These are phyloP conservation scores for Lactarius indigo DNA, from an alignment of 768 basidiomycete genomes.

Conservation along the genomic window DNA sequence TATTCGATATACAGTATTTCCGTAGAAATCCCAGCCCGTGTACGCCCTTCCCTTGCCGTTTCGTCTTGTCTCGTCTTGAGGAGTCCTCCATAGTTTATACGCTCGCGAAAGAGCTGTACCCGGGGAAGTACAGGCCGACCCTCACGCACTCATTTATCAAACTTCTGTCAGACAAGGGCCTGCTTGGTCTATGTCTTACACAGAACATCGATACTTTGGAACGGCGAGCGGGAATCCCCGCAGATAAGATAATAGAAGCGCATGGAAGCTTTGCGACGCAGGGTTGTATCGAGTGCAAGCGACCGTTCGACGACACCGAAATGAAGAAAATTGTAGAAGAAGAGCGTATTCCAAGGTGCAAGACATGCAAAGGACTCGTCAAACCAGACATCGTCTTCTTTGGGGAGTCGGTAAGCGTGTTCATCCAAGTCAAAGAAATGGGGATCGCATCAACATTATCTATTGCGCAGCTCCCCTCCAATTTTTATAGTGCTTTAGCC, in stretches of 20 bases:
- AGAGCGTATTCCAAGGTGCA: conserved; percentile 69
- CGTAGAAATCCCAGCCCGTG: conserved; percentile 74
- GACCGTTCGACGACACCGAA: conserved; percentile 55
- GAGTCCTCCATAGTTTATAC: conserved; percentile 60
- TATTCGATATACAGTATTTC: conserved; percentile 91
- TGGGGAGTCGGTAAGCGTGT: conserved; percentile 63
- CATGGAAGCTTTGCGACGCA: conserved; percentile 94
- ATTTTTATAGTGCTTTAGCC: conserved; percentile 57
- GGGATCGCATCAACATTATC: background rate
- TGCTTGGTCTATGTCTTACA: conserved; percentile 78
- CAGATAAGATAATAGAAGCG: conserved; percentile 80
- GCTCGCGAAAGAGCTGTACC: conserved; percentile 90
- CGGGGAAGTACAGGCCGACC: conserved; percentile 86
- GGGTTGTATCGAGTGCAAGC: conserved; percentile 72
- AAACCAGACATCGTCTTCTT: conserved; percentile 98
- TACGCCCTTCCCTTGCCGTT: conserved; percentile 34
- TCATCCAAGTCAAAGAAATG: background rate
- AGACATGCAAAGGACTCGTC: conserved; percentile 64
- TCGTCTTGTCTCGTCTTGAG: background rate
- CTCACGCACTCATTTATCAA: conserved; percentile 86
- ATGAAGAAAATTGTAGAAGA: conserved; percentile 61
- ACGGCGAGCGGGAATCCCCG: conserved; percentile 73
- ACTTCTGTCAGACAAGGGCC: conserved; percentile 63
- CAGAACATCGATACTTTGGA: conserved; percentile 96
- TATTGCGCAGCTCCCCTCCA: conserved; percentile 57